Evolutionary conservation across 1,284 basidiomycete species (phyloP), one percentile per base, ranked within the genome.

Genomic region (Ganoderma resinaceum): DNA sequence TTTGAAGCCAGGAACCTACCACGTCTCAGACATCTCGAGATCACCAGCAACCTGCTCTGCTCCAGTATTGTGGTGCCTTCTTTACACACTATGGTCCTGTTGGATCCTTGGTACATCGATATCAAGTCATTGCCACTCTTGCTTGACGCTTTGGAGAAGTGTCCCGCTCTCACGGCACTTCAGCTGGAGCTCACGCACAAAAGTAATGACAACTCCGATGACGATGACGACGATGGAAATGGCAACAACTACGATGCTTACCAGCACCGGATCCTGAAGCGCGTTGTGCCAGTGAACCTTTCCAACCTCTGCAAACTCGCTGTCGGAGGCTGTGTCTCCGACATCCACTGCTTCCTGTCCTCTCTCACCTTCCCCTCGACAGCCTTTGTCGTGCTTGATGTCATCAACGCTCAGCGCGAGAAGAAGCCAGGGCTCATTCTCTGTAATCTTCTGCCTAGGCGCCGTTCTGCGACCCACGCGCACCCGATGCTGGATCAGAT

Each of bases 71-170:
- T 23, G 26, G 46, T 49, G 11, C 46, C 46, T 23, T 49, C 46
- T 2, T 49, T 49, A 23, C 46, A 23, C 23, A 26, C 46, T 0
- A 23, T 49, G 2, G 12, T 11, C 46, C 26, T 49, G 46, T 3
- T 3, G 3, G 46, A 11, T 26, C 2, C 0, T 3, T 2, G 23
- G 3, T 3, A 14, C 1, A 5, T 49, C 23, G 12, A 14, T 0
- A 5, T 49, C 23, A 3, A 26, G 3, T 49, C 23, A 11, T 11
- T 49, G n/a, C 23, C 46, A 8, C 9, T 8, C 9, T 49, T 49
- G 46, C 9, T 49, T 2, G 46, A 23, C 12, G 46, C 46, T 11
- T 49, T 49, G 46, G 46, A 49, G 9, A 23, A 11, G 23, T 23
- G 46, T 12, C n/a, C 46, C 9, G 46, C n/a, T 26, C n/a, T 49